These are phyloP conservation scores for Barbarea vulgaris DNA, from an alignment of 345 rosid genomes.

Conservation along the genomic window DNA sequence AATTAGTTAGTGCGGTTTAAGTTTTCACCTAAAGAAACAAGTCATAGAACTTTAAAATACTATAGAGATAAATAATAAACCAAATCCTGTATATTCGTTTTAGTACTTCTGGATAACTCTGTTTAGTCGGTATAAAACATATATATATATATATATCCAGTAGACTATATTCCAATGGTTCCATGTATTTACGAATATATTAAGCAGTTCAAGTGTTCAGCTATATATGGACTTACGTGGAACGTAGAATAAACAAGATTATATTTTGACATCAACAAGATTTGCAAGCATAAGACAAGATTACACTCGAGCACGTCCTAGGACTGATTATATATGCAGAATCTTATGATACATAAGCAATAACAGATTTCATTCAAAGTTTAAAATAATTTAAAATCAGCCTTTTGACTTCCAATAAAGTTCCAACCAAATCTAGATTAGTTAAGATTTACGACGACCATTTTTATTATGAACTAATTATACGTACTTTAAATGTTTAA, in stretches of 20 bases:
- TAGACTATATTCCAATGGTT: background rate
- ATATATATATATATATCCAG: background rate
- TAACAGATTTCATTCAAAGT: slow-evolving; percentile 21
- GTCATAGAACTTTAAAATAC: background rate
- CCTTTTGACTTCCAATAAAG: slow-evolving; percentile 12
- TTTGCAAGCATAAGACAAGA: slow-evolving; percentile 40
- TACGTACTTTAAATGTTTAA: background rate
- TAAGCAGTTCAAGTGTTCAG: background rate
- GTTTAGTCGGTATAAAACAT: background rate
- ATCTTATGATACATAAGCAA: slow-evolving; percentile 33
- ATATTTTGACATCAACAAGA: slow-evolving; percentile 32
- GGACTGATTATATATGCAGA: slow-evolving; percentile 28
- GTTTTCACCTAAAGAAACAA: background rate
- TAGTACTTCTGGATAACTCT: background rate
- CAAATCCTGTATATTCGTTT: background rate
- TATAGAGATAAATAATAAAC: background rate
- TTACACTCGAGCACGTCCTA: slow-evolving; percentile 26
- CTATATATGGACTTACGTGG: slow-evolving; percentile 2
- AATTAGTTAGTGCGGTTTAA: background rate
- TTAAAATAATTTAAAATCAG: background rate
- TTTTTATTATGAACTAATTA: background rate
- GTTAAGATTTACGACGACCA: background rate
- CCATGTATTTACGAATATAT: background rate
- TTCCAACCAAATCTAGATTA: slow-evolving; percentile 11
- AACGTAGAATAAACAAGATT: background rate